Percentiles rank a stretch among this genome's conserved stretches.
These are phyloP conservation scores for Aspergillus pseudoterreus DNA, from an alignment of 2,329 filamentous ascomycete species.

Conservation along the genomic window DNA sequence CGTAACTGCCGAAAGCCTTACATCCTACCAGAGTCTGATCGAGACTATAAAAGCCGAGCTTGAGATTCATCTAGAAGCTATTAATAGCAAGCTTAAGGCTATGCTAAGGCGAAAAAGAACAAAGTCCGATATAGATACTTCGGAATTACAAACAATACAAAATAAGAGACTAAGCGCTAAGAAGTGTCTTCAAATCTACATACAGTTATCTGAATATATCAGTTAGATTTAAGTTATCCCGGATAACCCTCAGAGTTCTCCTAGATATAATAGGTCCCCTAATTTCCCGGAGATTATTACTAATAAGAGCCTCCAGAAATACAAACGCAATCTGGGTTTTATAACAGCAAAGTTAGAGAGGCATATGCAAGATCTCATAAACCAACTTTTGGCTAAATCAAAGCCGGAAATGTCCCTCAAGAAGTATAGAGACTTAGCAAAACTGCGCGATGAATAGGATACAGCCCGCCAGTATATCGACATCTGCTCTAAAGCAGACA, in stretches of 20 bases:
- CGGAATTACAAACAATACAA: slow-evolving; percentile 22
- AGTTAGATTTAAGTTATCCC: slow-evolving; percentile 21
- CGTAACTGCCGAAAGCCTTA: slow-evolving; percentile 26
- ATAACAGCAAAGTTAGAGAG: slow-evolving; percentile 28
- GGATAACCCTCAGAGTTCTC: slow-evolving; percentile 12
- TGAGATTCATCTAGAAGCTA: slow-evolving; percentile 23
- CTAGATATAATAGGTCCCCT: slow-evolving; percentile 8
- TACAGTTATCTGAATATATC: slow-evolving; percentile 27
- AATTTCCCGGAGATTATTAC: slow-evolving; percentile 27
- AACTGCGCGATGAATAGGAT: slow-evolving; percentile 36
- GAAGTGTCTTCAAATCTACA: slow-evolving; percentile 30
- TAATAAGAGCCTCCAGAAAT: slow-evolving; percentile 33
- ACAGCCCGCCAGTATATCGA: slow-evolving; percentile 31
- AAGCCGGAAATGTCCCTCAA: slow-evolving; percentile 19
- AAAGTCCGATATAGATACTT: slow-evolving; percentile 14
- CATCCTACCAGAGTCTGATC: slow-evolving; percentile 23
- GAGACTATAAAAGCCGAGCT: slow-evolving; percentile 24
- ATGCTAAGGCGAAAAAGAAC: slow-evolving; percentile 10
- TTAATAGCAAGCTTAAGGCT: slow-evolving; percentile 24
- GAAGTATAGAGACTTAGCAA: slow-evolving; percentile 30
- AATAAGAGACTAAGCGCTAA: slow-evolving; percentile 27
- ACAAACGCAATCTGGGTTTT: slow-evolving; percentile 27
- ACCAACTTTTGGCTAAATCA: slow-evolving; percentile 31
- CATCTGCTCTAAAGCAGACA: slow-evolving; percentile 32
- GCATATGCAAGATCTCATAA: slow-evolving; percentile 28